Evolutionary conservation across 2,329 filamentous ascomycete genomes (phyloP), one percentile per base, ranked within the genome.

Genomic region (Ustulina deusta): DNA sequence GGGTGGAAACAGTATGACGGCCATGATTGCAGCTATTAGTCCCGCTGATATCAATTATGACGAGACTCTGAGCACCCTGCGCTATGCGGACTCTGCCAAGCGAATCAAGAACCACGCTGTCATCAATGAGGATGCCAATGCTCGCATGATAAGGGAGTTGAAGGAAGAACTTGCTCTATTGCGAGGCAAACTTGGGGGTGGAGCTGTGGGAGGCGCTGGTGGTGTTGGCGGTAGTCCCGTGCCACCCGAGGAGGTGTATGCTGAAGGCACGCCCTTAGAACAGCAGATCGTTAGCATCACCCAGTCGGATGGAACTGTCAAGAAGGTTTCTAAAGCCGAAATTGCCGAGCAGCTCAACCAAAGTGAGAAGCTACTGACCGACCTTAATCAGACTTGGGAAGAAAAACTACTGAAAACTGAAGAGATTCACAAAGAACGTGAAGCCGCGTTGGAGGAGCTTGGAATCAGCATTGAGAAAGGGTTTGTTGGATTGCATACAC

Each of bases 61-160:
- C 73, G 96, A 99, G 81, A 99, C 97, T 0, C 85, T 99, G 20
- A 96, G 94, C 78, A 99, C 96, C 0, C 85, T 99, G 32, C 90
- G 97, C 76, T 99, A 99, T 80, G 96, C 97, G 63, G 95, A 99
- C 78, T 97, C 94, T 7, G 96, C 96, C 29, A 99, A 99, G 83
- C 90, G 96, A 75, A 99, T 99, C 86, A 98, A 98, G 93, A 99
- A 99, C 83, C 96, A 99, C 80, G 96, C 96, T 65, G 96, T 99
- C 58, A 92, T 99, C 80, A 99, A 99, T 83, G 96, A 99, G 80
- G 96, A 99, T 81, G 95, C 96, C 54, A 99, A 99, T 78, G 96
- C 96, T 68, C 92, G 96, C 74, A 99, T 99, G 96, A 98, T 99
- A 71, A 88, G 96, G 79, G 96, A 99, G 78, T 84, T 99, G 70